Evolutionary conservation across 2,329 filamentous ascomycete species (phyloP), one percentile per base, ranked within the genome.

Genomic region (Fusarium secorum): DNA sequence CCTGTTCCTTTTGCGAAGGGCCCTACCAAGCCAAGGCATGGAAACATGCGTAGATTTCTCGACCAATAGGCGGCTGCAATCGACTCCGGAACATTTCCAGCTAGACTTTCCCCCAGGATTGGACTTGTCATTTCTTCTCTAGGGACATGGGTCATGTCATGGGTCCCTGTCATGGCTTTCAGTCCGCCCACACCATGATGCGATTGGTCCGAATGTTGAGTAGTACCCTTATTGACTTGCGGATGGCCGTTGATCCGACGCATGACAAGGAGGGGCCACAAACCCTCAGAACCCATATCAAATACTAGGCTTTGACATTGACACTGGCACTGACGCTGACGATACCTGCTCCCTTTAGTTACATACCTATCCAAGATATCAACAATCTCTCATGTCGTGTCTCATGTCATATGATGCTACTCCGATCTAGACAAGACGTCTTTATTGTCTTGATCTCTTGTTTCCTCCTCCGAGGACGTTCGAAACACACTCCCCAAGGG

Each of bases 241-340:
- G 54, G 57, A 70, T 57, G 55, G 68, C 54, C 62, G 59, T 65
- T 69, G 44, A 71, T 69, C 64, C 56, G 58, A 65, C 54, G 41
- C 55, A 45, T 39, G 36, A 64, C 64, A 48, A 41, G 48, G 30
- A 53, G 22, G 49, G 46, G 42, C 32, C 49, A 53, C 32, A 58
- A 64, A 35, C 38, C 33, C 39, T 38, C 49, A 49, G 45, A 49
- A 32, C 30, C n/a, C 46, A 49, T 49, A 30, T 39, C 56, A 46
- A 56, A 35, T 33, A 26, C 52, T 45, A 32, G 52, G 30, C 38
- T 44, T 32, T 44, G 41, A 22, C 41, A 30, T 28, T 28, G 26
- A 30, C 44, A 45, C 24, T 22, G 39, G 20, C 38, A 24, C 11
- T 24, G 33, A 33, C 36, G 46, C 49, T 49, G 60, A 51, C 33